phyloP scores from a whole-genome alignment of 208 protist species.

The Acanthamoeba castellanii region DNA sequence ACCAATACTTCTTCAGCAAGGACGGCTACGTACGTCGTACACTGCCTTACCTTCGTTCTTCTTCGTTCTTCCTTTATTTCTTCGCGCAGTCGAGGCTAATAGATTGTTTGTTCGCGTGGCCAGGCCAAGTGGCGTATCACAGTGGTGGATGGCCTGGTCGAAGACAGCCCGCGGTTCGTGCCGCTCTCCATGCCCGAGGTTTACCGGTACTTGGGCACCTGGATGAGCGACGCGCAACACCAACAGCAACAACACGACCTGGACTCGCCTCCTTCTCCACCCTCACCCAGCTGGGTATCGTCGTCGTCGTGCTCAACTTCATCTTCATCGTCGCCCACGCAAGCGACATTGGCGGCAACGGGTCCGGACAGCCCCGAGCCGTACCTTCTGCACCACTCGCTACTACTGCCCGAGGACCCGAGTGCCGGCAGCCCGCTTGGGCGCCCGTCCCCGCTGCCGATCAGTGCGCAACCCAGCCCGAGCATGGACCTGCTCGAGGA shows the following conservation, averaged over 20 bases:
- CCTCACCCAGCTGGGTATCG: neutral
- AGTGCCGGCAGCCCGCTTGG: neutral
- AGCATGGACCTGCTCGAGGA: neutral
- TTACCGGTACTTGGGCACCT: constrained; percentile 70
- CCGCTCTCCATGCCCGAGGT: constrained; percentile 62
- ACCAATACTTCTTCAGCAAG: constrained; percentile 64
- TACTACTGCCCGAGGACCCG: neutral
- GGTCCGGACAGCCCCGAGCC: neutral
- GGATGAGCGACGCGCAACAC: neutral
- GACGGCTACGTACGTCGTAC: neutral
- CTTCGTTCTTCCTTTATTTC: neutral
- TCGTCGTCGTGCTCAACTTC: neutral
- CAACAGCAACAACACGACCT: too few species aligned
- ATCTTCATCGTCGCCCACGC: neutral
- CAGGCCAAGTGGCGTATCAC: constrained; percentile 52
- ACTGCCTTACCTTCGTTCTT: neutral
- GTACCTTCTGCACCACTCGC: neutral
- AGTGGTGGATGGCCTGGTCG: constrained; percentile 17
- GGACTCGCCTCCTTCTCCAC: neutral
- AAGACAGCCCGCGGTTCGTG: constrained; percentile 36
- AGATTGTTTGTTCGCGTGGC: neutral
- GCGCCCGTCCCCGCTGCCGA: neutral
- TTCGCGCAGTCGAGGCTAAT: neutral
- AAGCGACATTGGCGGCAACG: too few species aligned
- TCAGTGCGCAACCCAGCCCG: neutral